These are phyloP conservation scores for Lodderomyces parapsilosis DNA, from an alignment of 1,139 yeast species.

Conservation along the genomic window DNA sequence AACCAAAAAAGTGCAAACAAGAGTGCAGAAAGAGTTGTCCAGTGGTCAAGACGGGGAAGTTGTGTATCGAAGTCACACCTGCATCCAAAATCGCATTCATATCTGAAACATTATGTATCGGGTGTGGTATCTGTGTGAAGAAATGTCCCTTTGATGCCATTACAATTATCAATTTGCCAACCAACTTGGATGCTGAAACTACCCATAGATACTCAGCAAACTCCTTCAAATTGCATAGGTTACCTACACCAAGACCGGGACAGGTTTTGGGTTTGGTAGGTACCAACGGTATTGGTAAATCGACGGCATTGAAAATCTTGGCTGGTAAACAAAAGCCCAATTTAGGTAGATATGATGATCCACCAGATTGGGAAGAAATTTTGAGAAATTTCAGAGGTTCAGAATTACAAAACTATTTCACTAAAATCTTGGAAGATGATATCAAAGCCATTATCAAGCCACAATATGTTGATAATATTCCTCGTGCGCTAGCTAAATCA, in stretches of 20 bases:
- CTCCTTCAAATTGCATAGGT: conserved; percentile 92
- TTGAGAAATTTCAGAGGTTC: conserved; percentile 91
- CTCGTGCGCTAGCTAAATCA: conserved; percentile 87
- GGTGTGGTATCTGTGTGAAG: conserved; percentile 99
- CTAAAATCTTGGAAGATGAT: conserved; percentile 89
- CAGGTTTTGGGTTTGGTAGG: conserved; percentile 98
- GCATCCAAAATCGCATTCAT: conserved; percentile 90
- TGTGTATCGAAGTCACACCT: conserved; percentile 95
- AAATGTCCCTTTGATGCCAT: conserved; percentile 98
- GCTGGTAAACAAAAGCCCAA: conserved; percentile 99
- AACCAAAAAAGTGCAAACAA: conserved; percentile 97
- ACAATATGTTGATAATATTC: conserved; percentile 95
- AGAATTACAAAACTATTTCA: conserved; percentile 92
- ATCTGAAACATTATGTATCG: conserved; percentile 94
- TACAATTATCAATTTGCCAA: conserved; percentile 90
- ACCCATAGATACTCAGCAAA: conserved; percentile 98
- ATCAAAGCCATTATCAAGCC: conserved; percentile 96
- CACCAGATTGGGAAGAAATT: conserved; percentile 97
- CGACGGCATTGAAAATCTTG: conserved; percentile 94
- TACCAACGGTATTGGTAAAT: conserved; percentile 98
- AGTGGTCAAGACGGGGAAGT: conserved; percentile 94
- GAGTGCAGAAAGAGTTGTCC: conserved; percentile 98
- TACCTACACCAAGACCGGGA: conserved; percentile 98
- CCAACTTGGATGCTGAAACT: conserved; percentile 86
- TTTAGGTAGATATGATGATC: conserved; percentile 88